Base-by-base conservation (phyloP, 305 asterid species). In the Fraxinus angustifolia region DNA sequence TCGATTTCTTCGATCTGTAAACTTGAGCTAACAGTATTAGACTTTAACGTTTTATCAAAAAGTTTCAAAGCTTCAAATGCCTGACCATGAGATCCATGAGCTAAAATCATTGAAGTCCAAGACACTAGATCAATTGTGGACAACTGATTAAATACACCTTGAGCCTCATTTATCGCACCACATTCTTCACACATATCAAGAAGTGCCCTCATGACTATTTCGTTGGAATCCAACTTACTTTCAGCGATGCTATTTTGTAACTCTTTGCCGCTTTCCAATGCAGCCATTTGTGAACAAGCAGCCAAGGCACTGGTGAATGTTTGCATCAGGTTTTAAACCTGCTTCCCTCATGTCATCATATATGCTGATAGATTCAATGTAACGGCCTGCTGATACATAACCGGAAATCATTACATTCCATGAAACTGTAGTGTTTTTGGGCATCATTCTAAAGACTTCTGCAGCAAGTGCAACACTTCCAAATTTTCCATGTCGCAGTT, bases 321-420 rank as follows among this genome's bases (percentile, higher is more conserved):
- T 86, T 35, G 92, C 91, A 78, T 93, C 92, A 33, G 93, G 92
- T 82, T 78, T 83, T 77, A 88, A 77, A 21, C 91, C 88, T 14
- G 82, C 83, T 77, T 76, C 86, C 62, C 83, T 90, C 97, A 89
- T 90, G 33, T 88, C 85, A 77, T 91, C 90, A 8, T 82, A 91
- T 16, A 83, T 72, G 21, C 21, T 79, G 62, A 93, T 92, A 26
- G 97, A 97, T 86, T 92, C 95, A 80, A 88, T 82, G 85, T 91
- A 91, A 75, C 76, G 78, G 16, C 98, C 92, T 38, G 89, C 88
- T 19, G 95, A 90, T 76, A 89, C 92, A 80, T 90, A 93, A 75
- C 97, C 95, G 70, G 98, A 91, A 78, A 94, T 91, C 97, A 94
- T 91, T 30, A 92, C 90, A 16, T 92, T 94, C 97, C 98, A 94